Conservation (phyloP, 1,284 basidiomycete species). For the Microbotryum violaceum region DNA sequence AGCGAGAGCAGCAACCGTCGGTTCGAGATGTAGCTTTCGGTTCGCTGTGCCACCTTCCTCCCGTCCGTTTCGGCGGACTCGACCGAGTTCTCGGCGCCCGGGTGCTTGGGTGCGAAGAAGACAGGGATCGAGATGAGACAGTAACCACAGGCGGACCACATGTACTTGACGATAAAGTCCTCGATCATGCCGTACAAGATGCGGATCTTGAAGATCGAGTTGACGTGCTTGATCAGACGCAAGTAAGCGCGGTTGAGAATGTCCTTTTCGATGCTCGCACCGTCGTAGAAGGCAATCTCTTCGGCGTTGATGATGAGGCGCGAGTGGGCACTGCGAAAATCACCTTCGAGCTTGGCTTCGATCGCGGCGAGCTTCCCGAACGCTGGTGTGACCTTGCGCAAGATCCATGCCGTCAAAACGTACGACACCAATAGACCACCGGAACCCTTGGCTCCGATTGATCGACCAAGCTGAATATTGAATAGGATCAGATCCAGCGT, state of each 20-base stretch:
- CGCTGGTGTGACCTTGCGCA: slow-evolving; percentile 78
- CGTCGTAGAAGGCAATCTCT: slow-evolving; percentile 94
- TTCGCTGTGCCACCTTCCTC: slow-evolving; percentile 38
- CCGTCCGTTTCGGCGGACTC: slow-evolving; percentile 5
- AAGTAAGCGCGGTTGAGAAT: slow-evolving; percentile 76
- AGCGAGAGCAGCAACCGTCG: slow-evolving; percentile 84
- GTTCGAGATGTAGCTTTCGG: slow-evolving; percentile 70
- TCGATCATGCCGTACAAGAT: slow-evolving; percentile 60
- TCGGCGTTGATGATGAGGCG: slow-evolving; percentile 84
- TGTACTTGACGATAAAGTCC: slow-evolving; percentile 88
- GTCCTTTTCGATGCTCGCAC: slow-evolving; percentile 71
- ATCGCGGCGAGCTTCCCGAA: slow-evolving; percentile 87
- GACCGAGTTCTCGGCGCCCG: slow-evolving; percentile 1
- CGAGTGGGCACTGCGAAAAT: slow-evolving; percentile 82
- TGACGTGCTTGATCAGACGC: slow-evolving; percentile 76
- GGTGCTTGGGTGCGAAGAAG: slow-evolving; percentile 47
- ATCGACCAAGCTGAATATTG: slow-evolving; percentile 79
- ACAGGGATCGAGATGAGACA: slow-evolving; percentile 80
- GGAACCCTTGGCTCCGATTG: slow-evolving; percentile 68
- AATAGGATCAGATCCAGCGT: slow-evolving; percentile 87
- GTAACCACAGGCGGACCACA: slow-evolving; percentile 63
- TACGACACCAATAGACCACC: slow-evolving; percentile 75
- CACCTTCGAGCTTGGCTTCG: slow-evolving; percentile 74
- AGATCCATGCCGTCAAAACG: slow-evolving; percentile 70
- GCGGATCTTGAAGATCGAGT: slow-evolving; percentile 77